Base-by-base conservation (phyloP, 2,329 filamentous ascomycete species). In the Fonsecaea erecta region DNA sequence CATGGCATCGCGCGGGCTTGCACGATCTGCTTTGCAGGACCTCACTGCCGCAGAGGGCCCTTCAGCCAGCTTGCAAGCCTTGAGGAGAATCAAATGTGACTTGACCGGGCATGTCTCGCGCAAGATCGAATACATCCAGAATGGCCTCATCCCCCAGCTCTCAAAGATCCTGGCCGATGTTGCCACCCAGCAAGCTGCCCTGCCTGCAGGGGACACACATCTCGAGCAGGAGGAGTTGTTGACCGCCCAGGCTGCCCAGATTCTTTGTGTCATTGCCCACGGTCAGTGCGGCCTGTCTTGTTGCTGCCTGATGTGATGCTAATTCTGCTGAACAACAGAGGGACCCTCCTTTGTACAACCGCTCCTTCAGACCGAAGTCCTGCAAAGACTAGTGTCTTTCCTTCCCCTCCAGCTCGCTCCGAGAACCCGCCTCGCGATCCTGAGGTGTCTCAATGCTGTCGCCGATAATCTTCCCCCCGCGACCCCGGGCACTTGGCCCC, bases 101-200 rank as follows among this genome's bases (percentile, higher is more conserved):
- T 85, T 96, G 54, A 88, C 97, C 66, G 95, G 95, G 26, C 92
- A 98, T 77, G 85, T 90, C 35, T 88, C 94, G 76, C 89, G 89
- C 76, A 99, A 99, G 78, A 90, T 94, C 77, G 79, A 86, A 63
- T 93, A 89, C 82, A 84, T 97, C 46, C 82, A 82, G 64, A 80
- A 86, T 61, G 93, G 93, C 35, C 80, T 91, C 55, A 81, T 86
- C 30, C 80, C 82, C 37, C 76, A 86, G 58, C 77, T 90, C 43
- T 77, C 71, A 78, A 80, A 77, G 74, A 76, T 77, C 72, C 77
- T 75, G 73, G 64, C 71, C 48, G 78, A 77, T 64, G 78, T 78
- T 55, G 81, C 81, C 68, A 81, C 81, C 3, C 46, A 37, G 11
- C 67, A 66, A 73, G 52, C 74, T 73, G 24, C 51, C 35, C 34